A percentile compares a stretch with the other conserved stretches of the same genome.
Evolutionary conservation across 2,329 filamentous ascomycete genomes (phyloP).

Genomic region (Lecanosticta acicola): DNA sequence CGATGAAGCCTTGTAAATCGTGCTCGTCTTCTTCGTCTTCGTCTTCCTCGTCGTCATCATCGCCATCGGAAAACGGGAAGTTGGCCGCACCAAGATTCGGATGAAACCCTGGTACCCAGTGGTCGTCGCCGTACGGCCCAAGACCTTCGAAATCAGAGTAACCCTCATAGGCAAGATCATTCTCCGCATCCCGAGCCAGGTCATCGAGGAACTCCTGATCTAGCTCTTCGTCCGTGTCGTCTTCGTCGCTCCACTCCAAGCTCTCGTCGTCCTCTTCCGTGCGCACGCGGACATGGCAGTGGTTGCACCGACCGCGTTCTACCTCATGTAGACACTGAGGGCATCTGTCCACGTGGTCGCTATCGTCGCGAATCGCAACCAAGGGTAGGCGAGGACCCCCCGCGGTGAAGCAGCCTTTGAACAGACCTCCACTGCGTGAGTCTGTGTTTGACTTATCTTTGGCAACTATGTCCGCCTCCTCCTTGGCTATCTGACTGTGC

Average conservation of each 20-base stretch:
- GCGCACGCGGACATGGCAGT: conserved; percentile 50
- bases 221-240: conserved; percentile 28
- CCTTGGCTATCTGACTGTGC: conserved; percentile 52
- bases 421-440: conserved; percentile 51
- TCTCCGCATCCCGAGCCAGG: conserved; percentile 25
- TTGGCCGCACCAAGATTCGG: background rate
- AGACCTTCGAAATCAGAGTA: conserved; percentile 1
- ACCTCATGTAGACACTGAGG: conserved; percentile 59
- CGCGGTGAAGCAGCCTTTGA: conserved; percentile 54
- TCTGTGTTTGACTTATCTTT: conserved; percentile 53
- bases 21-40: conserved; percentile 5
- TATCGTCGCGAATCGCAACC: conserved; percentile 48
- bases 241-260: conserved; percentile 18
- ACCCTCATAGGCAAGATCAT: conserved; percentile 7
- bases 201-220: conserved; percentile 38
- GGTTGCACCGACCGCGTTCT: conserved; percentile 53
- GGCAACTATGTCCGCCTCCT: conserved; percentile 56
- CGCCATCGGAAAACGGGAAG: background rate
- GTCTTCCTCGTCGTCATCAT: conserved; percentile 33
- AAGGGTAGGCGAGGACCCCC: conserved; percentile 23
- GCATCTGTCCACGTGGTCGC: conserved; percentile 58
- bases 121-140: conserved; percentile 6
- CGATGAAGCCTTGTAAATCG: conserved; percentile 14
- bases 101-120: conserved; percentile 1
- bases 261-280: conserved; percentile 43